phyloP scores from a whole-genome alignment of 352 stramenopile species.

The Phytophthora megakarya region DNA sequence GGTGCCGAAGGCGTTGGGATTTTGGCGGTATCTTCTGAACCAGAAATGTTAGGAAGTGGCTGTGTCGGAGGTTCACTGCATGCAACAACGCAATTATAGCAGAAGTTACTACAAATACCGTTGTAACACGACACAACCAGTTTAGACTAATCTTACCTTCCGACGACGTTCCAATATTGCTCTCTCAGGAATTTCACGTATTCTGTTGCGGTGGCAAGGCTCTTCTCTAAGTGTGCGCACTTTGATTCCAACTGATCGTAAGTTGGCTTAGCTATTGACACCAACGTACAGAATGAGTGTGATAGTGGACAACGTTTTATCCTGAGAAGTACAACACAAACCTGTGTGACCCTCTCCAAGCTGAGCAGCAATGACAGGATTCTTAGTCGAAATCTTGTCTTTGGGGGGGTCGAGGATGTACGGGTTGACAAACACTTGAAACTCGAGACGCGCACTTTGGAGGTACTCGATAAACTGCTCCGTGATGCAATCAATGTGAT shows the following conservation, averaged over 20 bases:
- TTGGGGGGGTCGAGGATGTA: conserved; percentile 87
- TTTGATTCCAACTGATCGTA: conserved; percentile 66
- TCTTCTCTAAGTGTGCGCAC: conserved; percentile 49
- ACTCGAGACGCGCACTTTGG: conserved; percentile 79
- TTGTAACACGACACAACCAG: too few species aligned
- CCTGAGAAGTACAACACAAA: conserved; percentile 26
- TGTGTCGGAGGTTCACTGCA: conserved; percentile 47
- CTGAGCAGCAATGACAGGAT: conserved; percentile 69
- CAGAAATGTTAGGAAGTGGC: conserved; percentile 7
- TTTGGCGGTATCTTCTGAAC: not conserved
- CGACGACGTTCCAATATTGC: conserved; percentile 53
- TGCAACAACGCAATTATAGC: not conserved
- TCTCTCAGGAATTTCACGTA: conserved; percentile 58
- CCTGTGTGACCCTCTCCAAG: conserved; percentile 52
- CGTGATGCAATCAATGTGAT: conserved; percentile 88
- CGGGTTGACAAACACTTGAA: conserved; percentile 90
- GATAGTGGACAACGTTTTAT: not conserved
- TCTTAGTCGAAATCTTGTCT: conserved; percentile 80
- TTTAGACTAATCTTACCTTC: conserved; percentile 63
- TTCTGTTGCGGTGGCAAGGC: conserved; percentile 41
- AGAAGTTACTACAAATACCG: not conserved
- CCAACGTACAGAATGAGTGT: not conserved
- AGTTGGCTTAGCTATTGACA: conserved; percentile 42
- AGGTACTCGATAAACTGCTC: conserved; percentile 89
- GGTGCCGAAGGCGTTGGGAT: conserved; percentile 22